Percentiles rank a stretch among this genome's conserved stretches.
Conservation (phyloP, 495 filamentous ascomycete species). For the Penicillium cataractarum region DNA sequence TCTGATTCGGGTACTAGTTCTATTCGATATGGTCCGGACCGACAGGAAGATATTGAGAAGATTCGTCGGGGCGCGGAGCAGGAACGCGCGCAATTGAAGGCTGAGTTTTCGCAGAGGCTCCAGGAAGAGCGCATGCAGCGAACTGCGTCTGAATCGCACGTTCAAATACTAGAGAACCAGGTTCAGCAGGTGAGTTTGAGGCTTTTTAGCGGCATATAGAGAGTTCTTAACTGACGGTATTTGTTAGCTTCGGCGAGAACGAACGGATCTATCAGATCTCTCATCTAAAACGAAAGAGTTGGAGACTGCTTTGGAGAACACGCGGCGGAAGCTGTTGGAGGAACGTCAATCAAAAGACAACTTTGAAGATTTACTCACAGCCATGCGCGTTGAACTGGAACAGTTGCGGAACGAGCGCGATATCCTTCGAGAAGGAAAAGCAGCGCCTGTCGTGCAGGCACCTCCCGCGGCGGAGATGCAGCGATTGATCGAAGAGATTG, state of each 20-base stretch:
- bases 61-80: slow-evolving; percentile 84
- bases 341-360: slow-evolving; percentile 90
- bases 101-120: slow-evolving; percentile 79
- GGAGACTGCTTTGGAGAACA: slow-evolving; percentile 77
- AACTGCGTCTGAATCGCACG: slow-evolving; percentile 76
- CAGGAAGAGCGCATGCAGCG: slow-evolving; percentile 81
- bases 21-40: slow-evolving; percentile 67
- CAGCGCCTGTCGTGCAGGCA: slow-evolving; percentile 72
- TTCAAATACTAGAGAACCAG: slow-evolving; percentile 76
- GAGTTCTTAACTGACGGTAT: slow-evolving; percentile 3
- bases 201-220: background rate
- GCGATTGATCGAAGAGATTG: slow-evolving; percentile 69
- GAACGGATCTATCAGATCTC: slow-evolving; percentile 45
- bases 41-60: slow-evolving; percentile 81
- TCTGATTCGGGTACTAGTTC: slow-evolving; percentile 94
- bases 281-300: slow-evolving; percentile 64
- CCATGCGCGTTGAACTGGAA: slow-evolving; percentile 79
- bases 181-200: slow-evolving; percentile 57
- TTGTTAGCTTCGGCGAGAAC: slow-evolving; percentile 50
- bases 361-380: slow-evolving; percentile 86
- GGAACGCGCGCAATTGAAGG: slow-evolving; percentile 83
- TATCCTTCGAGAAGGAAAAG: slow-evolving; percentile 83
- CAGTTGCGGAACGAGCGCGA: slow-evolving; percentile 86
- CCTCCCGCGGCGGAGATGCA: slow-evolving; percentile 64
- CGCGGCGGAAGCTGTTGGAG: slow-evolving; percentile 77